These are phyloP conservation scores for Phalaenopsis hybrid DNA, from an alignment of 116 monocot genomes.

Conservation along the genomic window DNA sequence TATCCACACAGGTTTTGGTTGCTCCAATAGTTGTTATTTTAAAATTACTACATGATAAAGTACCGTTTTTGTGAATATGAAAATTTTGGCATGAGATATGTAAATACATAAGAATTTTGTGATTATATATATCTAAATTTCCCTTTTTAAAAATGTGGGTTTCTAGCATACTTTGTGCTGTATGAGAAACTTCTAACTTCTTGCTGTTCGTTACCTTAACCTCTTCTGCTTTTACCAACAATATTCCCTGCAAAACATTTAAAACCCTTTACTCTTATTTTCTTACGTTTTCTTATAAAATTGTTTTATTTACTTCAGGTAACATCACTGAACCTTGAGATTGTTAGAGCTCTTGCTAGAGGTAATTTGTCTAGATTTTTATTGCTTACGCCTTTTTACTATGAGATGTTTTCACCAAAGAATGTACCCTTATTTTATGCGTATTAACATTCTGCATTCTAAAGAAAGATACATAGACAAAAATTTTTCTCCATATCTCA, in stretches of 20 bases:
- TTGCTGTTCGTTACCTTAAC: neutral
- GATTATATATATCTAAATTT: no score
- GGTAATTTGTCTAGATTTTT: constrained; percentile 26
- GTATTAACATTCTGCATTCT: neutral
- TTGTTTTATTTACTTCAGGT: constrained; percentile 43
- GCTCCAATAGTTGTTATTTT: no score
- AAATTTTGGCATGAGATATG: no score
- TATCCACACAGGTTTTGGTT: no score
- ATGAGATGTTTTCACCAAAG: neutral
- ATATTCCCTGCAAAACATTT: neutral
- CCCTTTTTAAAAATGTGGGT: neutral
- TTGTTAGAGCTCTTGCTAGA: constrained; percentile 91
- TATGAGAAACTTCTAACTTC: neutral
- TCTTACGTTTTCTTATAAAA: neutral
- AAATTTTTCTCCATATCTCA: neutral
- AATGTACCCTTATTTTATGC: neutral
- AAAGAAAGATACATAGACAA: neutral
- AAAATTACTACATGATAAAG: no score
- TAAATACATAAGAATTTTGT: no score
- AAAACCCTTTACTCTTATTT: neutral
- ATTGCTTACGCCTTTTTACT: neutral
- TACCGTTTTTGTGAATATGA: no score
- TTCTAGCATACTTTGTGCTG: neutral
- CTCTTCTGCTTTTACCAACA: neutral
- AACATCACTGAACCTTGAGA: constrained; percentile 85